phyloP scores from a whole-genome alignment of 1,139 yeast genomes.

The Diutina rugosa region DNA sequence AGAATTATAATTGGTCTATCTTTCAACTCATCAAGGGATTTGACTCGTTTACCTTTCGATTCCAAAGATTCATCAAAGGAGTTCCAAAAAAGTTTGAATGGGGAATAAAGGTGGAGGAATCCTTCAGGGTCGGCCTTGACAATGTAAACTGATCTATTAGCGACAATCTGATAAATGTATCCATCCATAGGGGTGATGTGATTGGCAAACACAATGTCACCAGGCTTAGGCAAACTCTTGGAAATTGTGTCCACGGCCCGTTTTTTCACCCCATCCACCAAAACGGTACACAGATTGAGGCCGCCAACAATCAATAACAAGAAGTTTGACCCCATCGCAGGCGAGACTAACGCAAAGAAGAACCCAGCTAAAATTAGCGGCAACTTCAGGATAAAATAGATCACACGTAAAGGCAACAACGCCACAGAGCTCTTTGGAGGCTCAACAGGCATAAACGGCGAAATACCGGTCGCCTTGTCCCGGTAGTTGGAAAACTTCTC shows the following conservation, averaged over 20 bases:
- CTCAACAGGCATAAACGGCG: slow-evolving; percentile 53
- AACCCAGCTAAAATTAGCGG: neutral
- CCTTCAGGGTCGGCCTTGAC: neutral
- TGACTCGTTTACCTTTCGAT: neutral
- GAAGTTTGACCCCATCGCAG: neutral
- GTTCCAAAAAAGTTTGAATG: neutral
- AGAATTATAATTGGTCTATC: slow-evolving; percentile 34
- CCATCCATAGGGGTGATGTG: neutral
- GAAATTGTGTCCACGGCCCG: neutral
- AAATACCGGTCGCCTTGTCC: slow-evolving; percentile 73
- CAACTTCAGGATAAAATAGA: slow-evolving; percentile 1
- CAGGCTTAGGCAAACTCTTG: neutral
- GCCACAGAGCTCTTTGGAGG: slow-evolving; percentile 6
- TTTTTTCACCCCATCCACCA: neutral
- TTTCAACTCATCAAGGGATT: slow-evolving; percentile 7
- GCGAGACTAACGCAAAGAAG: neutral
- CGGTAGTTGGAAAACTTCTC: slow-evolving; percentile 67
- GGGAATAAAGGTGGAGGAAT: neutral
- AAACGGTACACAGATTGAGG: neutral
- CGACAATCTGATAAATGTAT: neutral
- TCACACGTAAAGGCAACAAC: neutral
- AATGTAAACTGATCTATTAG: neutral
- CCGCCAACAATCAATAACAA: neutral
- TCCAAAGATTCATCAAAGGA: neutral
- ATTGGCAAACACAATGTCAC: slow-evolving; percentile 1